These are phyloP conservation scores for Penicilliopsis zonata DNA, from an alignment of 495 filamentous ascomycete species.

Conservation along the genomic window DNA sequence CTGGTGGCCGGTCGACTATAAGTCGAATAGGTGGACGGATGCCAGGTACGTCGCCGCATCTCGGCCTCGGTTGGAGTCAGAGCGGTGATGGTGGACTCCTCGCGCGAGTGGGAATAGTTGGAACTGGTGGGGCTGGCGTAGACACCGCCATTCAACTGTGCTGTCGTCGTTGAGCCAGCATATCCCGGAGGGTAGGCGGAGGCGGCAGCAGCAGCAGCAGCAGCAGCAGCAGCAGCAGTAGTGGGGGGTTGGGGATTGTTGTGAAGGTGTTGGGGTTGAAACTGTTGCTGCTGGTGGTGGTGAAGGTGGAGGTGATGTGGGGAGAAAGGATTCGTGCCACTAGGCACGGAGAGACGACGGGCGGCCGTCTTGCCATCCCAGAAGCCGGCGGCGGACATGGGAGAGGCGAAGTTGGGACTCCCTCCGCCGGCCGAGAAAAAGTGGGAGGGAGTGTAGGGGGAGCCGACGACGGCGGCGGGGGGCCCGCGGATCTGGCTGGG, in stretches of 20 bases:
- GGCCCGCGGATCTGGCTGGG: conserved; percentile 30
- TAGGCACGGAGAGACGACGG: conserved; percentile 72
- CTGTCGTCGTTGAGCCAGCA: conserved; percentile 36
- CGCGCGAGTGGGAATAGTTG: conserved; percentile 48
- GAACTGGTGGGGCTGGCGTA: conserved; percentile 63
- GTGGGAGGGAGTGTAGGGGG: conserved; percentile 40
- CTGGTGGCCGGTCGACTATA: conserved; percentile 51
- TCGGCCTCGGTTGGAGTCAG: conserved; percentile 56
- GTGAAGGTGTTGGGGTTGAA: no score
- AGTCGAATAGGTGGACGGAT: conserved; percentile 58
- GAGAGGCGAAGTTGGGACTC: conserved; percentile 66
- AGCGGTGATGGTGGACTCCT: conserved; percentile 53
- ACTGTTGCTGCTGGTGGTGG: no score
- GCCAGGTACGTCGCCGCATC: conserved; percentile 78
- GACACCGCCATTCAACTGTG: conserved; percentile 44
- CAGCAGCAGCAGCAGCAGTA: no score
- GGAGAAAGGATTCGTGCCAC: conserved; percentile 62
- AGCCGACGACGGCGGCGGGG: conserved; percentile 50
- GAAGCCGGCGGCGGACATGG: conserved; percentile 51
- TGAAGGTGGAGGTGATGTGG: no score
- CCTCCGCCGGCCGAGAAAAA: conserved; percentile 57
- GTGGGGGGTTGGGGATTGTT: no score
- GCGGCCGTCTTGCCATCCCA: conserved; percentile 60
- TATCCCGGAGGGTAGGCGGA: conserved; percentile 43
- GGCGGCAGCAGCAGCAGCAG: no score